Conservation (phyloP, 2,329 filamentous ascomycete species). For the Aurifilum marmelostoma region DNA sequence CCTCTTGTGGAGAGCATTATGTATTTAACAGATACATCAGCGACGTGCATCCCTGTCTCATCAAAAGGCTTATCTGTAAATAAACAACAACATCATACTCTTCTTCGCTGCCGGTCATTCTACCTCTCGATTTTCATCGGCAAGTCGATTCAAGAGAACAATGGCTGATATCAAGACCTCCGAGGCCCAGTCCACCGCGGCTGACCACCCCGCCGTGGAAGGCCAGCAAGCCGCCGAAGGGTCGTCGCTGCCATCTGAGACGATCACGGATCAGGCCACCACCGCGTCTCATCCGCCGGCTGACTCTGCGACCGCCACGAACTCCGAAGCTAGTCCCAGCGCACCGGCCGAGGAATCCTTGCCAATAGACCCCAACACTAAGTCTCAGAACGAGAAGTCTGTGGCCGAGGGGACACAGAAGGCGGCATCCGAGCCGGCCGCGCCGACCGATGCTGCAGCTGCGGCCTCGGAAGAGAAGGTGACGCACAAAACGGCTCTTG, state of each 20-base stretch:
- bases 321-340: not conserved
- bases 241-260: slow-evolving; percentile 7
- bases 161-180: slow-evolving; percentile 9
- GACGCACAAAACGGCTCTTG: slow-evolving; percentile 44
- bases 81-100: not conserved
- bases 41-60: not conserved
- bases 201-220: not conserved
- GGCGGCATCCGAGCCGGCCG: slow-evolving; percentile 4
- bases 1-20: not conserved
- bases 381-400: slow-evolving; percentile 12
- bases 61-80: not conserved
- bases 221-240: not conserved
- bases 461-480: not conserved
- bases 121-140: not conserved
- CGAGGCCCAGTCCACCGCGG: not conserved
- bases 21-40: not conserved
- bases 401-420: not conserved
- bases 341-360: not conserved
- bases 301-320: slow-evolving; percentile 11
- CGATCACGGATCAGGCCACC: slow-evolving; percentile 2
- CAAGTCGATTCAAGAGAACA: not conserved
- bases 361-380: not conserved
- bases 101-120: not conserved
- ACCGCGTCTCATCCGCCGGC: not conserved
- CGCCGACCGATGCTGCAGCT: slow-evolving; percentile 4